Evolutionary conservation across 306 rosid species (phyloP), one percentile per base, ranked within the genome.

Genomic region (Prosopis cineraria): DNA sequence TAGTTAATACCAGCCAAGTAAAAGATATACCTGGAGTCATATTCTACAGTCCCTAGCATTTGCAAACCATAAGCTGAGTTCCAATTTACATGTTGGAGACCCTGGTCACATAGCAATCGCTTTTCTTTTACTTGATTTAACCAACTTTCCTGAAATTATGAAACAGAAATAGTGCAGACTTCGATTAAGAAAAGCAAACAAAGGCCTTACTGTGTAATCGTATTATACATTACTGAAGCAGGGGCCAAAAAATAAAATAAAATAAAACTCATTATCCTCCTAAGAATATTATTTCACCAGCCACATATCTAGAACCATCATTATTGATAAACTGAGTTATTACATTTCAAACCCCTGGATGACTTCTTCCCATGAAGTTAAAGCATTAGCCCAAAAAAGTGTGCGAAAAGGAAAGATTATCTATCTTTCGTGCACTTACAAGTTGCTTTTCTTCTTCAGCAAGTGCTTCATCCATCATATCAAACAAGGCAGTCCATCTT

Each of bases 381-480:
- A 40, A 39, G n/a, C n/a, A n/a, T n/a, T n/a, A n/a, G n/a, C 73
- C 47, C 55, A 20, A 64, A 43, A 20, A 81, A 70, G 16, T 37
- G 34, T 63, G 33, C 22, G 75, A 29, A 47, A 47, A 55, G 59
- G 29, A 52, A 55, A 80, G 31, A 48, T 59, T 16, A 16, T 31
- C 20, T 50, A 11, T 34, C 47, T 13, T 45, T 24, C 25, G 22
- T 3, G 74, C 70, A 87, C 98, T 87, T 72, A 96, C 99, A 47
- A 96, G 96, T 72, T 96, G 96, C 66, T 89, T 90, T 89, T 96
- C 98, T 87, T 96, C 99, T 75, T 93, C 98, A 22, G 88, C 70
- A 79, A 96, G 99, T 12, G 94, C 83, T 84, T 81, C 90, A 63
- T 96, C 96, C 99, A 96, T 91, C 75, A 87, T 91, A 78, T 87